Evolutionary conservation across 2,329 filamentous ascomycete species (phyloP).

Genomic region (Xylariaceae sp.): DNA sequence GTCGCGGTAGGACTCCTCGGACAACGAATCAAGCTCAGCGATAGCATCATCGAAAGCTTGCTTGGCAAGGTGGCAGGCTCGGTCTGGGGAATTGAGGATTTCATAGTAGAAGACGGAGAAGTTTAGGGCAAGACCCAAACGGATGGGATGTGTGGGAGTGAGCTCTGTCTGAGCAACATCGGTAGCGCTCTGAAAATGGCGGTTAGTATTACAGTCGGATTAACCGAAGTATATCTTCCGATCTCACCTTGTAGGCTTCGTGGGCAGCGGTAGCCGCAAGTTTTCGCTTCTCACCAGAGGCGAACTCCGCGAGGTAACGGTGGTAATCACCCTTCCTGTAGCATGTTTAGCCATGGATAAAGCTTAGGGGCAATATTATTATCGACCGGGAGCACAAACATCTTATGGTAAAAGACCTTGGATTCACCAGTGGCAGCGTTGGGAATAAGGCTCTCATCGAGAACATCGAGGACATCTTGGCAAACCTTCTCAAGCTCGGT

Average conservation of each 20-base stretch:
- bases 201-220: conserved; percentile 12
- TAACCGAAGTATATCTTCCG: background rate
- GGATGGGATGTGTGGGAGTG: conserved; percentile 95
- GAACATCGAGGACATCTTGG: conserved; percentile 93
- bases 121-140: conserved; percentile 94
- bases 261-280: conserved; percentile 77
- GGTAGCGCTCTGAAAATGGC: conserved; percentile 69
- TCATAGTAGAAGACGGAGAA: conserved; percentile 99
- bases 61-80: conserved; percentile 97
- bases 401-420: conserved; percentile 99
- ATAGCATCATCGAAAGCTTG: conserved; percentile 99
- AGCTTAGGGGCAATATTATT: background rate
- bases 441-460: conserved; percentile 89
- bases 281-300: conserved; percentile 88
- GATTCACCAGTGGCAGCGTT: conserved; percentile 95
- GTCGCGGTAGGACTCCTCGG: conserved; percentile 97
- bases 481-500: conserved; percentile 95
- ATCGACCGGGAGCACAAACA: conserved; percentile 55
- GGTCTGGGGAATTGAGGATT: conserved; percentile 96
- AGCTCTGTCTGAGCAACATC: conserved; percentile 97
- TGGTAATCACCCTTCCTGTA: conserved; percentile 94
- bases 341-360: conserved; percentile 5
- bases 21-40: conserved; percentile 95
- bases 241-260: conserved; percentile 91
- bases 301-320: conserved; percentile 91